A percentile compares a stretch with the other conserved stretches of the same genome.
Evolutionary conservation across 1,284 basidiomycete species (phyloP).

Genomic region (Spongiforma sp.): DNA sequence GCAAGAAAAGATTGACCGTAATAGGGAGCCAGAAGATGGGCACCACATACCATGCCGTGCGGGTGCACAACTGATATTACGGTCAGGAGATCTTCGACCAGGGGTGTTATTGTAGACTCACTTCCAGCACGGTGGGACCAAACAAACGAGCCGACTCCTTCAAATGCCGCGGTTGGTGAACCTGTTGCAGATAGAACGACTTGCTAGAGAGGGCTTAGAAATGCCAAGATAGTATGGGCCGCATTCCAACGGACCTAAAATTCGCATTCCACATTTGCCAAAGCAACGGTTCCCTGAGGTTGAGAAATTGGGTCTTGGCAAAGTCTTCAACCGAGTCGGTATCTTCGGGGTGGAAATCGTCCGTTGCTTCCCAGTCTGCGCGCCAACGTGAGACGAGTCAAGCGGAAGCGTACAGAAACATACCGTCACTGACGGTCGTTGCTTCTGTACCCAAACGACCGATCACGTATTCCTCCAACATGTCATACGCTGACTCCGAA

Average conservation of each 20-base stretch:
- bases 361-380: conserved; percentile 84
- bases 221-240: background rate
- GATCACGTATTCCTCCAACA: conserved; percentile 88
- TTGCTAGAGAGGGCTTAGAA: conserved; percentile 56
- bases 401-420: conserved; percentile 34
- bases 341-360: conserved; percentile 89
- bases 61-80: conserved; percentile 70
- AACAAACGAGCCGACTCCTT: conserved; percentile 90
- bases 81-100: conserved; percentile 6
- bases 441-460: conserved; percentile 83
- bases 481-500: conserved; percentile 90
- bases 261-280: conserved; percentile 85
- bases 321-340: conserved; percentile 83
- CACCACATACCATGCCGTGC: conserved; percentile 95
- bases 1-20: conserved; percentile 77
- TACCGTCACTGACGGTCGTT: conserved; percentile 79
- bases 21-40: conserved; percentile 95
- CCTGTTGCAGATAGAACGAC: conserved; percentile 95
- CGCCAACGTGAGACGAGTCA: conserved; percentile 4
- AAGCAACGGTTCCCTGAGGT: conserved; percentile 87
- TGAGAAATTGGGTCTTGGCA: conserved; percentile 91
- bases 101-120: conserved; percentile 31
- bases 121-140: conserved; percentile 84
- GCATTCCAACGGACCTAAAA: conserved; percentile 58
- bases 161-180: conserved; percentile 95